Evolutionary conservation across 306 rosid genomes (phyloP).

Genomic region (Vigna nakashimae): DNA sequence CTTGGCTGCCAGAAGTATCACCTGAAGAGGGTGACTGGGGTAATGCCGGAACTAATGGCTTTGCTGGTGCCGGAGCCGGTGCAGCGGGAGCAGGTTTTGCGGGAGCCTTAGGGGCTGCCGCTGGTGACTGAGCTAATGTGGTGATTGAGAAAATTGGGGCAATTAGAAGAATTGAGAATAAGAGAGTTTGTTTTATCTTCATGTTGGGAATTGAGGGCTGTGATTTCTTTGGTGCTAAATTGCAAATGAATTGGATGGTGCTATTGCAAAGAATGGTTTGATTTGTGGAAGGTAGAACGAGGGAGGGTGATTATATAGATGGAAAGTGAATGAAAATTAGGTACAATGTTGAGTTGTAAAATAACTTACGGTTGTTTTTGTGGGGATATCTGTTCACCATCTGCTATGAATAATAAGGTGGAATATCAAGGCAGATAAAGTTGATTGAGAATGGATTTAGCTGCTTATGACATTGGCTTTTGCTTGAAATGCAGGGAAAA

Average conservation of each 20-base stretch:
- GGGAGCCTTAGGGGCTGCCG: slow-evolving; percentile 49
- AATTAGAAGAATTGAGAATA: slow-evolving; percentile 42
- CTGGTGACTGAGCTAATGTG: slow-evolving; percentile 54
- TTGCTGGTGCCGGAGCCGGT: slow-evolving; percentile 45
- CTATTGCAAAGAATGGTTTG: slow-evolving; percentile 35
- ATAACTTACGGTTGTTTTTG: slow-evolving; percentile 31
- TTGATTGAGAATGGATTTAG: slow-evolving; percentile 45
- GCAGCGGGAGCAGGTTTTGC: slow-evolving; percentile 39
- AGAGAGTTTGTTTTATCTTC: slow-evolving; percentile 47
- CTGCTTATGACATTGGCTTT: slow-evolving; percentile 17
- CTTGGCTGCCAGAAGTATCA: slow-evolving; percentile 50
- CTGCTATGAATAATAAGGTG: slow-evolving; percentile 44
- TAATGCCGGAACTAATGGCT: slow-evolving; percentile 52
- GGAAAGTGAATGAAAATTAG: slow-evolving; percentile 38
- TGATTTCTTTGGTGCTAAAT: neutral
- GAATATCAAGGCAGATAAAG: slow-evolving; percentile 37
- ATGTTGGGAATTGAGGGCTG: slow-evolving; percentile 5
- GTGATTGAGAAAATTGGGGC: slow-evolving; percentile 36
- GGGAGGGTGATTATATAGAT: slow-evolving; percentile 44
- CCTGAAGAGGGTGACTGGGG: slow-evolving; percentile 43
- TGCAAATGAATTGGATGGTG: neutral
- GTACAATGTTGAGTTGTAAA: slow-evolving; percentile 46
- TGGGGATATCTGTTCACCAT: slow-evolving; percentile 36
- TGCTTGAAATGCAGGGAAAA: slow-evolving; percentile 46
- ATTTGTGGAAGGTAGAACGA: slow-evolving; percentile 31